Base-by-base conservation (phyloP, 208 protist species). In the Acanthamoeba castellanii region DNA sequence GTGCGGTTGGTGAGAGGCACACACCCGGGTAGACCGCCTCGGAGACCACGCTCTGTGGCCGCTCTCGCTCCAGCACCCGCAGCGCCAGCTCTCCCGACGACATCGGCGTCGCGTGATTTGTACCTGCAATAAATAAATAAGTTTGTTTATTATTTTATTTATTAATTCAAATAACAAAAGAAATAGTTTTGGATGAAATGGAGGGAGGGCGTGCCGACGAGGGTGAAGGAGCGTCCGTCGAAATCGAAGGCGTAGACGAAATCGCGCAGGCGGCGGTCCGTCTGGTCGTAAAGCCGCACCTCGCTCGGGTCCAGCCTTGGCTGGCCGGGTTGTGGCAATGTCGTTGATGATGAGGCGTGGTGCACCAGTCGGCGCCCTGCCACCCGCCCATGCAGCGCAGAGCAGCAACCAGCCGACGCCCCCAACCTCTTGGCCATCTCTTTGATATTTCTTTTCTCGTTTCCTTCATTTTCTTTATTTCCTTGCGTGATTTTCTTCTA, bases 21-120 rank as follows among this genome's bases (percentile, higher is more conserved):
- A 8, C 18, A 81, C 72, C 37, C 1, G 72, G 72, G 34, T 50
- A 81, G 34, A 50, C 42, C 2, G 34, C 22, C 34, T 81, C 72
- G 32, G 72, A 81, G 72, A 81, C 72, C 1, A 81, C 72, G 42
- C 72, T 81, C n/a, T 81, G 32, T 8, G 72, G 72, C 37, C 50
- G 14, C 72, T 81, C 72, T 3, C 72, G 72, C 72, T 81, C 72
- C 2, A 81, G 72, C 30, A 81, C 72, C 1, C 72, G 72, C 1
- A 81, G 30, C 3, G 72, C 72, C 72, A 81, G 72, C 72, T 81
- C 72, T 2, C 20, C 42, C 3, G 72, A 81, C 72, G 72, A 4
- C 30, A 37, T 22, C 34, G 72, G 34, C 4, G 37, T 81, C 34
- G 16, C 3, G 34, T 81, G 72, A 20, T 81, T 81, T 8, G 42